Evolutionary conservation across 345 rosid species (phyloP), one percentile per base, ranked within the genome.

Genomic region (Passiflora organensis): DNA sequence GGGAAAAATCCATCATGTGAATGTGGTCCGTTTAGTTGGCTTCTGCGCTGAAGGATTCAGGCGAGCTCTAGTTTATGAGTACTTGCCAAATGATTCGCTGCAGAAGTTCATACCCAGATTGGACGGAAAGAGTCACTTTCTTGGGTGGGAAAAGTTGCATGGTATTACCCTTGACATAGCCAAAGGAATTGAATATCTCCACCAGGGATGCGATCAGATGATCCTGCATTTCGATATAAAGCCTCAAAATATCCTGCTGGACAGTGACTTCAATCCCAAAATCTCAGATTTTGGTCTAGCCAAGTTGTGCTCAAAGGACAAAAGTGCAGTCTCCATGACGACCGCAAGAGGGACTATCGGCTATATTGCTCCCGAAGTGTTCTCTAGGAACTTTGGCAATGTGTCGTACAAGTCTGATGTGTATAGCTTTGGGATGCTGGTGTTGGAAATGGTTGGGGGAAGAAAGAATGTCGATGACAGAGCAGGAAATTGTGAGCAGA

Each of bases 371-470:
- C 22, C 48, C 9, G 61, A 57, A 57, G 43, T 44, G 14, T 57
- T 57, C 18, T 45, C 43, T 0, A 44, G 51, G 41, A 57, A 57
- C 43, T 44, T 44, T 32, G 51, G 60, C 10, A 34, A 57, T 10
- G 59, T 43, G 1, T 55, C 59, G 0, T 55, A 28, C 1, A 19
- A 57, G 28, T 32, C 42, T 4, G 52, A 57, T 10, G 19, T 57
- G 13, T 57, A 45, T 14, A 57, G 52, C 20, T 58, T 32, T 28
- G 60, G 51, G 0, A 44, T 56, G 51, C 17, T 57, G 17, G 5
- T 58, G 44, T 11, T 36, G 17, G 53, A 58, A 47, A 58, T 58
- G 45, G 53, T 48, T 9, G 62, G 53, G 32, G 61, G 52, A 57
- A 57, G 32, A 51, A 20, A 45, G 43, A 57, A 2, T 4, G 22